Conservation (phyloP, 768 basidiomycete genomes). For the Leccinum imitatum region DNA sequence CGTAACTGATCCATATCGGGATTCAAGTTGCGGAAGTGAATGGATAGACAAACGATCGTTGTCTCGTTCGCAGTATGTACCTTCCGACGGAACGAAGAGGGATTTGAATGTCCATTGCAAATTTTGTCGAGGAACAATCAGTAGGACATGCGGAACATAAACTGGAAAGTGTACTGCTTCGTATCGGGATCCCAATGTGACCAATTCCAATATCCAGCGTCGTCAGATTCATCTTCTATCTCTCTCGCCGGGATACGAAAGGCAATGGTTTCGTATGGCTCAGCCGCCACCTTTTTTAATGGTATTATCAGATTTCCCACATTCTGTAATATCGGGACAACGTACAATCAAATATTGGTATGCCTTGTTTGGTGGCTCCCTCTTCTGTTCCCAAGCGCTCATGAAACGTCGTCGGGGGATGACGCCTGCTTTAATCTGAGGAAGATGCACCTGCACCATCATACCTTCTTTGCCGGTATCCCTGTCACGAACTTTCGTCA, state of each 20-base stretch:
- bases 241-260: conserved; percentile 97
- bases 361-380: conserved; percentile 92
- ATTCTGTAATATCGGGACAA: conserved; percentile 17
- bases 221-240: conserved; percentile 92
- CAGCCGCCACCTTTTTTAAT: conserved; percentile 83
- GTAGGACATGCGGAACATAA: conserved; percentile 77
- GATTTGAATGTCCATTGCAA: conserved; percentile 4
- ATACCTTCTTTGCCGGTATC: conserved; percentile 93
- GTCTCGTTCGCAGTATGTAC: neutral
- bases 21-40: neutral
- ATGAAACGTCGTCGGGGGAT: conserved; percentile 88
- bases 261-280: conserved; percentile 98
- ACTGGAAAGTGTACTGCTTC: conserved; percentile 97
- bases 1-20: conserved; percentile 11
- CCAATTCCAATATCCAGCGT: conserved; percentile 94
- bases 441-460: conserved; percentile 96
- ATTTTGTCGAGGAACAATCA: conserved; percentile 22
- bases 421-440: conserved; percentile 87
- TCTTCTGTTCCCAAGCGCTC: conserved; percentile 97
- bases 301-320: conserved; percentile 29
- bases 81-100: conserved; percentile 7
- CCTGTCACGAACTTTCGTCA: conserved; percentile 93
- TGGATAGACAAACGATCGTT: neutral
- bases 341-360: conserved; percentile 97
- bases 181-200: conserved; percentile 99